phyloP scores from a whole-genome alignment of 2,329 filamentous ascomycete species.

The Neobulgaria alba region DNA sequence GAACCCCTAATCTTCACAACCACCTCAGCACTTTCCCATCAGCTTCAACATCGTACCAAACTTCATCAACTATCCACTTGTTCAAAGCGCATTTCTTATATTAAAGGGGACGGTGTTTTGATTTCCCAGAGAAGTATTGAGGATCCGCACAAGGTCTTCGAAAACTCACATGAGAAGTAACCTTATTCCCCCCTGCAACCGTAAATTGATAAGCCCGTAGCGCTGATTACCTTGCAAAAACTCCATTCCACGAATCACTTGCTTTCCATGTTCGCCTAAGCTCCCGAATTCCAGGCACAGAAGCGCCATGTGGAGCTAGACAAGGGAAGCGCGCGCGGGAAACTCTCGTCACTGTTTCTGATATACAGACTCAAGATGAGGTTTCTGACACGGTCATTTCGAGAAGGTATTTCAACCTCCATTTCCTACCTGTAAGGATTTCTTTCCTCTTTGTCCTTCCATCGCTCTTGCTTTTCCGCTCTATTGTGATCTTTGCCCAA shows the following conservation, averaged over 20 bases:
- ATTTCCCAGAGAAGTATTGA: too few relatives aligned
- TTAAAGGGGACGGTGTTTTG: too few relatives aligned
- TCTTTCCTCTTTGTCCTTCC: constrained; percentile 2
- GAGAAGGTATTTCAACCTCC: neutral
- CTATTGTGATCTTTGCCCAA: neutral
- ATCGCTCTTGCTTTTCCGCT: neutral
- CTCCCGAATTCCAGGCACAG: neutral
- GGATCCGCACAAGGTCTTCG: too few relatives aligned
- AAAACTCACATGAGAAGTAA: neutral
- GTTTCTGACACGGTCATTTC: neutral
- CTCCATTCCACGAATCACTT: neutral
- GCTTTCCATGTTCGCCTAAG: neutral
- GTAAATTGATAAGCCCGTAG: neutral
- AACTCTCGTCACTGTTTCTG: neutral
- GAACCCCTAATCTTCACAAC: too few relatives aligned
- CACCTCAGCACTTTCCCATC: too few relatives aligned
- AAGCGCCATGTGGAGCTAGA: neutral
- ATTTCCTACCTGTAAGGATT: neutral
- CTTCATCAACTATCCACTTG: too few relatives aligned
- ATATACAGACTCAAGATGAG: neutral
- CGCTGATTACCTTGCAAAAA: neutral
- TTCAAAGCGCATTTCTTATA: too few relatives aligned
- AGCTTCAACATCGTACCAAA: too few relatives aligned
- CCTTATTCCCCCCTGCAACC: neutral
- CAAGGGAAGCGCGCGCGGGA: neutral